Evolutionary conservation across 2,329 filamentous ascomycete genomes (phyloP).

Genomic region (Xylariomycetidae sp.): DNA sequence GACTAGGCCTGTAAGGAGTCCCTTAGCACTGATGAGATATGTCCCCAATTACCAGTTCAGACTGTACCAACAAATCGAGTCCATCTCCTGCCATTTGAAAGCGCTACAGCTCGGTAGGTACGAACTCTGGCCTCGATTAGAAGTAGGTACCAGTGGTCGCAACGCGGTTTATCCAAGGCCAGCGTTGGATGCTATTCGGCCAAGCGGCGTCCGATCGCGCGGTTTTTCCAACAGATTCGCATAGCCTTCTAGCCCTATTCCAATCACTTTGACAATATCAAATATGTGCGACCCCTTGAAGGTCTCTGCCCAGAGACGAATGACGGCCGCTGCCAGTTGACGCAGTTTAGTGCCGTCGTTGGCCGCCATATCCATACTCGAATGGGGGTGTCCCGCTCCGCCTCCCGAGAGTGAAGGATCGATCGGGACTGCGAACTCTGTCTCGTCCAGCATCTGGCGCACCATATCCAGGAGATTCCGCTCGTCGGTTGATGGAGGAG

Average conservation of each 20-base stretch:
- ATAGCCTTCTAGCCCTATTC: constrained; percentile 51
- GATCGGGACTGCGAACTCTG: constrained; percentile 57
- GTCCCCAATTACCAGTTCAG: too few species aligned
- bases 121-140: too few species aligned
- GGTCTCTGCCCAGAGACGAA: constrained; percentile 57
- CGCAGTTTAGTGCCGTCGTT: constrained; percentile 48
- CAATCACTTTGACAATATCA: constrained; percentile 56
- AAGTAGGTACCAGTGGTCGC: too few species aligned
- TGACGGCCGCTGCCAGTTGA: constrained; percentile 53
- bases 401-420: constrained; percentile 48
- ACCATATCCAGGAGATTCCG: constrained; percentile 51
- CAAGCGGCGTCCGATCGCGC: constrained; percentile 41
- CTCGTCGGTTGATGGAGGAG: constrained; percentile 48
- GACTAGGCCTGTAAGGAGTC: too few species aligned
- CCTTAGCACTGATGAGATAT: too few species aligned
- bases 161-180: too few species aligned
- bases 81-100: too few species aligned
- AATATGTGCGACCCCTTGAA: constrained; percentile 60
- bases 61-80: too few species aligned
- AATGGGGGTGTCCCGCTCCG: constrained; percentile 28
- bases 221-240: constrained; percentile 54
- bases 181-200: constrained; percentile 26
- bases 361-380: constrained; percentile 37
- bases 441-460: constrained; percentile 56
- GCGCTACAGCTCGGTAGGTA: too few species aligned